These are phyloP conservation scores for Orbilia javanica DNA, from an alignment of 2,329 filamentous ascomycete species.

Conservation along the genomic window DNA sequence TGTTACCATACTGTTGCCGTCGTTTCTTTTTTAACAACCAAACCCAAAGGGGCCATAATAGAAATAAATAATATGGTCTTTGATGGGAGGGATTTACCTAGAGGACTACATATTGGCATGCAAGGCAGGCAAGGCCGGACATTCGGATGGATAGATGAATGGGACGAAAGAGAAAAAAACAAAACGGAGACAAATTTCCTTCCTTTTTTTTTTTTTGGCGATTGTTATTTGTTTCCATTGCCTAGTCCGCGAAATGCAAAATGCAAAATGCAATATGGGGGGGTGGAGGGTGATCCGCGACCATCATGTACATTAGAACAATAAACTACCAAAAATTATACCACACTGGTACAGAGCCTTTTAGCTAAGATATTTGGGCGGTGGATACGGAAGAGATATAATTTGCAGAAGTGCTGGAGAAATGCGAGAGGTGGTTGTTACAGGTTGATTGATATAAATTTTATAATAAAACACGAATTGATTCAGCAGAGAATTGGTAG, in stretches of 20 bases:
- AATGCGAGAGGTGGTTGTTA: background rate
- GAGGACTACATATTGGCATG: background rate
- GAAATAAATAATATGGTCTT: slow-evolving; percentile 23
- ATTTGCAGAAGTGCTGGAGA: too few species aligned
- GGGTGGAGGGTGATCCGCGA: background rate
- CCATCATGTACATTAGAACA: slow-evolving; percentile 24
- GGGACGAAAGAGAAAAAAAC: too few species aligned
- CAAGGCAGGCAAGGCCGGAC: background rate
- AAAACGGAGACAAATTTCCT: background rate
- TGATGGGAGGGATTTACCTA: background rate
- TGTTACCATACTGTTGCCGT: background rate
- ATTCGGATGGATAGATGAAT: background rate
- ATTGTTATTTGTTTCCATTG: background rate
- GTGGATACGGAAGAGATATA: too few species aligned
- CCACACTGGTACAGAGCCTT: background rate
- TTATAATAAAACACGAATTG: too few species aligned
- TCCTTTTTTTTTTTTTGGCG: background rate
- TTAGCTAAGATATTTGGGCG: background rate
- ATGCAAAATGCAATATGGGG: background rate
- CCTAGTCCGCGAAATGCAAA: background rate
- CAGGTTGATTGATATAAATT: background rate
- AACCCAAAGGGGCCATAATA: slow-evolving; percentile 18
- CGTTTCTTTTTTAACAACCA: slow-evolving; percentile 8
- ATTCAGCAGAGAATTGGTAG: too few species aligned
- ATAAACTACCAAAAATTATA: background rate